These are phyloP conservation scores for Colletotrichum viniferum DNA, from an alignment of 2,329 filamentous ascomycete species.

Conservation along the genomic window DNA sequence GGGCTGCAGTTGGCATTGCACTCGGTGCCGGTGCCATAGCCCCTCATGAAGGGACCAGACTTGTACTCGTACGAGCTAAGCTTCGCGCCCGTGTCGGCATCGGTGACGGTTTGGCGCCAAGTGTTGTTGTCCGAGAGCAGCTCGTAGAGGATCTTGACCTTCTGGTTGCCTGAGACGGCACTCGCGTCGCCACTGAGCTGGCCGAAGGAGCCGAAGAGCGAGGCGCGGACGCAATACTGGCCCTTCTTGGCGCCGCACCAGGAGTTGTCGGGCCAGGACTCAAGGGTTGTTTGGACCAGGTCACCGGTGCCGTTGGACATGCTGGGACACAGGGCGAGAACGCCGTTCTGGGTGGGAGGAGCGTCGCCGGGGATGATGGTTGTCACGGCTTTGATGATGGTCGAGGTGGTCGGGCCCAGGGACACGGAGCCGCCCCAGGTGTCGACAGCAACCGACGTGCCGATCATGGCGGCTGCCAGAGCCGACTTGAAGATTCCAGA, in stretches of 20 bases:
- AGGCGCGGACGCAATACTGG: constrained; percentile 40
- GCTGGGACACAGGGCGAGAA: constrained; percentile 46
- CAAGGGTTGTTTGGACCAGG: constrained; percentile 44
- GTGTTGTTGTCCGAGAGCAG: constrained; percentile 26
- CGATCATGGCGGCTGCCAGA: neutral
- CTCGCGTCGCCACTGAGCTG: constrained; percentile 28
- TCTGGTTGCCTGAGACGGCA: neutral
- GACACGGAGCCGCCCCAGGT: constrained; percentile 10
- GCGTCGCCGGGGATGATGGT: constrained; percentile 43
- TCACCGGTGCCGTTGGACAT: constrained; percentile 50
- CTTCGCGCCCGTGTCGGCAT: constrained; percentile 35
- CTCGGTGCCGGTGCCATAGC: constrained; percentile 43
- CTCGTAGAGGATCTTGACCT: constrained; percentile 21
- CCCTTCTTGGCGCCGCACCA: constrained; percentile 43
- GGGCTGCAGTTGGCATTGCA: constrained; percentile 39
- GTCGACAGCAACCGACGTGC: neutral
- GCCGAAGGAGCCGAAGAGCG: constrained; percentile 39
- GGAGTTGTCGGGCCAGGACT: constrained; percentile 42
- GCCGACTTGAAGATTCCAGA: neutral
- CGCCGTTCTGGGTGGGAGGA: constrained; percentile 38
- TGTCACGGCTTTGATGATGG: constrained; percentile 42
- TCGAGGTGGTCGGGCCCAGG: constrained; percentile 17
- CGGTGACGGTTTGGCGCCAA: constrained; percentile 34
- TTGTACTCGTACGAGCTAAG: constrained; percentile 37
- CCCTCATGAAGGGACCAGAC: constrained; percentile 40